Evolutionary conservation across 2,329 filamentous ascomycete genomes (phyloP).

Genomic region (Phaeosphaeria sp.): DNA sequence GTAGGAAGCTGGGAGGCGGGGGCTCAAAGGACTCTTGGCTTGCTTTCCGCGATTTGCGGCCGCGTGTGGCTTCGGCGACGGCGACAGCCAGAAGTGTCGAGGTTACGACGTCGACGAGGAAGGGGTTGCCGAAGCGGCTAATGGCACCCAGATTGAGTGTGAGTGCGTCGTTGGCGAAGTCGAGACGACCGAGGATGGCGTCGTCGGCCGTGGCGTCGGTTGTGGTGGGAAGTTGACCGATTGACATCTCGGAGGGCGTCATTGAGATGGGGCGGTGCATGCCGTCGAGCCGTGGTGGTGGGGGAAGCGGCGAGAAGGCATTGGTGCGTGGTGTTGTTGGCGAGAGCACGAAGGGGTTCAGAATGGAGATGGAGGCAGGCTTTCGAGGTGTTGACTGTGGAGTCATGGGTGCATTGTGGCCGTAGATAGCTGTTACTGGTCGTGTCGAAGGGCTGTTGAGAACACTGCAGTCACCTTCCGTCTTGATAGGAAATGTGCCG

Average conservation of each 20-base stretch:
- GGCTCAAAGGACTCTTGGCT: conserved; percentile 39
- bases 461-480: conserved; percentile 51
- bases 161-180: conserved; percentile 51
- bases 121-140: conserved; percentile 52
- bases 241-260: conserved; percentile 42
- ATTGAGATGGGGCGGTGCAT: conserved; percentile 38
- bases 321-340: conserved; percentile 42
- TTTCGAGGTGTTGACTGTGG: conserved; percentile 39
- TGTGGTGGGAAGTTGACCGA: conserved; percentile 42
- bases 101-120: conserved; percentile 55
- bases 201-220: conserved; percentile 47
- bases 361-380: conserved; percentile 43
- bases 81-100: conserved; percentile 54
- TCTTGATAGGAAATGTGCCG: conserved; percentile 51
- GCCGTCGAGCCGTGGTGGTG: conserved; percentile 31
- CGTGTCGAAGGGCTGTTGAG: conserved; percentile 47
- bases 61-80: conserved; percentile 52
- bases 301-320: conserved; percentile 38
- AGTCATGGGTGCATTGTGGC: conserved; percentile 46
- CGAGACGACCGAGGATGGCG: conserved; percentile 52
- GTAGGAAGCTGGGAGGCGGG: conserved; percentile 36
- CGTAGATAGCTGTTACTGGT: conserved; percentile 49
- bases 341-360: conserved; percentile 49
- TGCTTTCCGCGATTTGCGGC: conserved; percentile 23
- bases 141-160: conserved; percentile 55